A percentile compares a stretch with the other conserved stretches of the same genome.
Evolutionary conservation across 768 basidiomycete genomes (phyloP).

Genomic region (Mycena alexandri): DNA sequence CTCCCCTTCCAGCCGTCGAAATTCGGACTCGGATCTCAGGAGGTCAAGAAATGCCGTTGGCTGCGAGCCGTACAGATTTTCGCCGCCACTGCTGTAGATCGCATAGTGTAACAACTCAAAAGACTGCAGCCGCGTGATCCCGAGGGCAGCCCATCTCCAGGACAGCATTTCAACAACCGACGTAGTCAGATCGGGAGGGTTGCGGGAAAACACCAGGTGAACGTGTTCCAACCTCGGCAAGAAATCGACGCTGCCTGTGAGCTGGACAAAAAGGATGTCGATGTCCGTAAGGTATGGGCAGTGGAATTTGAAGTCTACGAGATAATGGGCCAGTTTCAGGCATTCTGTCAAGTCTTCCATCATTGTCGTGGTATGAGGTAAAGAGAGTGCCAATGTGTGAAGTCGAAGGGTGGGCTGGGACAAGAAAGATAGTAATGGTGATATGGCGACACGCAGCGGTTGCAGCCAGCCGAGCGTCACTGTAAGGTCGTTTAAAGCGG

Average conservation of each 20-base stretch:
- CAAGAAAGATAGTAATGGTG: not conserved
- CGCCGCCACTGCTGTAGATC: too few species aligned
- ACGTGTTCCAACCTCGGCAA: constrained; percentile 24
- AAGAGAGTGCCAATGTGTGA: too few species aligned
- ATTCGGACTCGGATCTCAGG: not conserved
- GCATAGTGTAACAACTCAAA: not conserved
- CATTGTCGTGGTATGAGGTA: too few species aligned
- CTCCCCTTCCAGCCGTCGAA: constrained; percentile 1
- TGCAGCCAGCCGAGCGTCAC: not conserved
- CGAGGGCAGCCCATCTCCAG: constrained; percentile 17
- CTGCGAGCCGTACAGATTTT: too few species aligned
- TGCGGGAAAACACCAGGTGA: not conserved
- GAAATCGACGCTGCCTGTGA: not conserved
- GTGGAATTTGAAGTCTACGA: too few species aligned
- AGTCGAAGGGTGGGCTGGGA: constrained; percentile 4
- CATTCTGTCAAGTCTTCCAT: too few species aligned
- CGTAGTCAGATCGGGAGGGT: not conserved
- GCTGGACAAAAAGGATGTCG: not conserved
- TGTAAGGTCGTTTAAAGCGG: constrained; percentile 16
- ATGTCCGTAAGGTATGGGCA: too few species aligned
- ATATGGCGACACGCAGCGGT: not conserved
- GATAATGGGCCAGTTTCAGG: too few species aligned
- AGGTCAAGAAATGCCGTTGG: not conserved
- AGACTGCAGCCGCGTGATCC: constrained; percentile 14
- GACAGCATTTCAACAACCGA: not conserved